These are phyloP conservation scores for Suillus placidus DNA, from an alignment of 768 basidiomycete genomes.

Conservation along the genomic window DNA sequence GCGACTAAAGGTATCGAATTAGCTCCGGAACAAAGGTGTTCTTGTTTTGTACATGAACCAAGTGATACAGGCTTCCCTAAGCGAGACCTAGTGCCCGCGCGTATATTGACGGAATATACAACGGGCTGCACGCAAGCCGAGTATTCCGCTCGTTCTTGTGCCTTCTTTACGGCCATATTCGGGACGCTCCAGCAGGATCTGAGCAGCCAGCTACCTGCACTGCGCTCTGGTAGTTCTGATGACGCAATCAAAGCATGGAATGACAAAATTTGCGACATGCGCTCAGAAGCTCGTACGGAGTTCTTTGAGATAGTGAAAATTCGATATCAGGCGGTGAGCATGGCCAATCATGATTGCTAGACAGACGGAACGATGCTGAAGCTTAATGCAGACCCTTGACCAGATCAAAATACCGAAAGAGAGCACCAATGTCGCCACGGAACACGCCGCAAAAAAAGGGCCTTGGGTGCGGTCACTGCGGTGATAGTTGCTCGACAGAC, in stretches of 20 bases:
- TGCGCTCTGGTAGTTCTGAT: no score
- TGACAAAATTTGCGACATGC: conserved; percentile 4
- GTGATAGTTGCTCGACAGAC: no score
- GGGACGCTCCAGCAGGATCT: background rate
- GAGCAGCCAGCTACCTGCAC: no score
- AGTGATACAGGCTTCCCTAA: conserved; percentile 15
- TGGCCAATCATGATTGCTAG: background rate
- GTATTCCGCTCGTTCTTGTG: conserved; percentile 14
- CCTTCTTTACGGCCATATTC: conserved; percentile 22
- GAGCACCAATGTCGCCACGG: no score
- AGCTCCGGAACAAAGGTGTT: conserved; percentile 18
- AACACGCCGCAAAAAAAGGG: no score
- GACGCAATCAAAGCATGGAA: background rate
- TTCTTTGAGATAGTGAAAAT: background rate
- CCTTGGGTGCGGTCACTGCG: no score
- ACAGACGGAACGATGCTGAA: background rate
- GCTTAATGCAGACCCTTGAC: background rate
- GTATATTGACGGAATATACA: conserved; percentile 15
- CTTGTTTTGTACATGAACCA: conserved; percentile 22
- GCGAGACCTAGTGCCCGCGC: conserved; percentile 17
- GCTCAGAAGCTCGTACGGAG: background rate
- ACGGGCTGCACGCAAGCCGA: background rate
- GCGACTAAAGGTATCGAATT: background rate
- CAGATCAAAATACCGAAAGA: background rate
- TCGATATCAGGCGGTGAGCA: background rate